These are phyloP conservation scores for Aquilaria agallochum DNA, from an alignment of 441 rosid genomes.

Conservation along the genomic window DNA sequence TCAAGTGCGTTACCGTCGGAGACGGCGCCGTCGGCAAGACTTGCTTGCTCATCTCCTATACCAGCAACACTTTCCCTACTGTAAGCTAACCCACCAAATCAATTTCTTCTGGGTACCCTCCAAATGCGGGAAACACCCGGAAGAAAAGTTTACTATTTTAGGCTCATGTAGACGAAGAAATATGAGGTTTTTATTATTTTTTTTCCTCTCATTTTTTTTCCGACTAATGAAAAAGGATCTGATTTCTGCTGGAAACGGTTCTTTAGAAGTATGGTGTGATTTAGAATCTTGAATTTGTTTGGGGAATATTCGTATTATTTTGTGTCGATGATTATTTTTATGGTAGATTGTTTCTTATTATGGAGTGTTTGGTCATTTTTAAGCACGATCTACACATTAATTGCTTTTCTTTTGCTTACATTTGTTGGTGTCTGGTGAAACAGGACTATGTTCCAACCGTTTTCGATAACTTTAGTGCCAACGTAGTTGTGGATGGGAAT, in stretches of 20 bases:
- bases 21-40: constrained; percentile 99
- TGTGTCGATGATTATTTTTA: too few relatives aligned
- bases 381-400: too few relatives aligned
- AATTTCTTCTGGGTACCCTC: constrained; percentile 17
- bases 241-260: not conserved
- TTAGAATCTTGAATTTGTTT: too few relatives aligned
- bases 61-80: constrained; percentile 95
- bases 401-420: not conserved
- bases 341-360: too few relatives aligned
- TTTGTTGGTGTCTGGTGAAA: constrained; percentile 12
- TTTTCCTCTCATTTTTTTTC: constrained; percentile 13
- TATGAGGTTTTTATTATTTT: not conserved
- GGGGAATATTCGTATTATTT: too few relatives aligned
- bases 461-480: constrained; percentile 91
- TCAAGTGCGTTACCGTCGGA: constrained; percentile 93
- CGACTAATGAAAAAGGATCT: constrained; percentile 3
- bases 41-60: constrained; percentile 95
- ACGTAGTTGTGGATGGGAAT: constrained; percentile 91
- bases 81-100: constrained; percentile 27
- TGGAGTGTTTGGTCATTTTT: too few relatives aligned
- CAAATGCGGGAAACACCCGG: constrained; percentile 14
- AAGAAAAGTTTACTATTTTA: constrained; percentile 5
- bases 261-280: too few relatives aligned
- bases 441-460: constrained; percentile 98
- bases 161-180: not conserved